Percentiles rank a stretch among this genome's conserved stretches.
phyloP scores from a whole-genome alignment of 805 yeast genomes.

The Candida oleophila region DNA sequence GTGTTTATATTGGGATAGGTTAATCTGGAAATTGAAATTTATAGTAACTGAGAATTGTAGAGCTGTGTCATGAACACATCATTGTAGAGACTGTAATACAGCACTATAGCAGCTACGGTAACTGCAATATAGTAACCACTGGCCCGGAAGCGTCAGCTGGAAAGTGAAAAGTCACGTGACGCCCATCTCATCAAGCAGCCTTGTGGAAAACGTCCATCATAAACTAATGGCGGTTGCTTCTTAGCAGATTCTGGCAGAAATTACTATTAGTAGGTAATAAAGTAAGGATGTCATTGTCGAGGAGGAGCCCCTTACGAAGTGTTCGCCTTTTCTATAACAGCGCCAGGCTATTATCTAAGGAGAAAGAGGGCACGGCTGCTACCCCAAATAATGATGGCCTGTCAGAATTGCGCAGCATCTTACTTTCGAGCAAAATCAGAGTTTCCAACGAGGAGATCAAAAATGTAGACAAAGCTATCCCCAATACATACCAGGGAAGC shows the following conservation, averaged over 20 bases:
- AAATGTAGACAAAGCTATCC: neutral
- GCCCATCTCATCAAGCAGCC: neutral
- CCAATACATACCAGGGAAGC: neutral
- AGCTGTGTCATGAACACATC: no score
- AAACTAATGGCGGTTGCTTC: no score
- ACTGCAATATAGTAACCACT: no score
- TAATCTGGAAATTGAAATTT: neutral
- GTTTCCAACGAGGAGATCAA: slow-evolving; percentile 3
- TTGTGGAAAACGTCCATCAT: neutral
- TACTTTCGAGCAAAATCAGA: slow-evolving; percentile 3
- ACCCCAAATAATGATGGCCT: neutral
- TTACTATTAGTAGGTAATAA: no score
- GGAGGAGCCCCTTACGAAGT: neutral
- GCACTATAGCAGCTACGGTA: no score
- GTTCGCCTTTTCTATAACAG: neutral
- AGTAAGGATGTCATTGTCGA: no score
- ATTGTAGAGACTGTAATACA: no score
- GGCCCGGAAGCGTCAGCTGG: no score
- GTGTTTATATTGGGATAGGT: neutral
- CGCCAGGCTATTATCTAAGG: neutral
- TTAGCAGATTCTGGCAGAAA: no score
- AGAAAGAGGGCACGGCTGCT: neutral
- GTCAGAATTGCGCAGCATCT: slow-evolving; percentile 1
- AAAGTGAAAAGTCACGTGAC: neutral
- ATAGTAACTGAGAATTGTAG: no score